Evolutionary conservation across 352 stramenopile genomes (phyloP), one percentile per base, ranked within the genome.

Genomic region (Phytopythium oedochilum): DNA sequence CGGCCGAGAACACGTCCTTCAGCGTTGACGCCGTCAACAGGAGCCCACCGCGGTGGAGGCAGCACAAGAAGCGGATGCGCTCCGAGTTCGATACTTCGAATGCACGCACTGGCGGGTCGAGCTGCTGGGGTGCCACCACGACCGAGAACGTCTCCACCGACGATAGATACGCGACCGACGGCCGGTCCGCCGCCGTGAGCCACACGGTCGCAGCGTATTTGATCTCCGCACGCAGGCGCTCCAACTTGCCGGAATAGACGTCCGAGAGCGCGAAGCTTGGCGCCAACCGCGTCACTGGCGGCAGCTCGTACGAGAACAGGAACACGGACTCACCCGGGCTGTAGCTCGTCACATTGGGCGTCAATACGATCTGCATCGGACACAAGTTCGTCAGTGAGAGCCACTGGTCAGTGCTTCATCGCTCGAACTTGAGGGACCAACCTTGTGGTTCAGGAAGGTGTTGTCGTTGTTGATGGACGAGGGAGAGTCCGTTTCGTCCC

Each of bases 401-500:
- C n/a, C n/a, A n/a, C n/a, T n/a, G n/a, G n/a, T n/a, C n/a, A n/a
- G n/a, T n/a, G n/a, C n/a, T n/a, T n/a, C n/a, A 29, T 4, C 39
- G 3, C 2, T 18, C 35, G 17, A 31, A 17, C n/a, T n/a, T n/a
- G n/a, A n/a, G n/a, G n/a, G n/a, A n/a, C 34, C 9, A 36, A 73
- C 65, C 59, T 68, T 70, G 20, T 74, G 47, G 23, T 68, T 56
- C 15, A 74, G 45, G 51, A 74, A 71, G 20, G 59, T 68, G 46
- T 68, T 56, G 49, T 71, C 66, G 28, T 68, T 61, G 15, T 51
- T 55, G 20, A 67, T 68, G 17, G 57, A 64, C 49, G 67, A 61
- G 11, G 59, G 62, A 32, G 34, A 55, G 34, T 42, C 53, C 58
- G 58, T 71, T 60, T 74, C 66, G 20, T 71, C 66, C 66, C 66